A percentile compares a stretch with the other conserved stretches of the same genome.
phyloP scores from a whole-genome alignment of 2,329 filamentous ascomycete species.

The Alternaria burnsii region DNA sequence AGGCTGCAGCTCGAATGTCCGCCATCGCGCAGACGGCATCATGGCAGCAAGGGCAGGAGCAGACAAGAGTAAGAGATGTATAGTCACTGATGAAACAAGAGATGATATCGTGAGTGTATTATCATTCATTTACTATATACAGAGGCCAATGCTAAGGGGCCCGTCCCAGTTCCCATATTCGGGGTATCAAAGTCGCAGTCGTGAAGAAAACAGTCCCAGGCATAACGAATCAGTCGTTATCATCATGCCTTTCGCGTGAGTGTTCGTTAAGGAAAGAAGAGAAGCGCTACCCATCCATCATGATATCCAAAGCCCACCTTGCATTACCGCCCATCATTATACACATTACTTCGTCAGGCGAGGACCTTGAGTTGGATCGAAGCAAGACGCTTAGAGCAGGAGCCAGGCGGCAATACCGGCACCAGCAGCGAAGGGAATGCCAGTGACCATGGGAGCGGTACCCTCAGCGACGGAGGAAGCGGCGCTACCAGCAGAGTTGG shows the following conservation, averaged over 20 bases:
- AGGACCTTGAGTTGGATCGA: slow-evolving; percentile 28
- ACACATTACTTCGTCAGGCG: slow-evolving; percentile 42
- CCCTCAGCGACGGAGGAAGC: slow-evolving; percentile 19
- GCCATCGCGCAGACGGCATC: no score
- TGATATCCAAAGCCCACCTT: slow-evolving; percentile 35
- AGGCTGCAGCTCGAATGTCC: neutral
- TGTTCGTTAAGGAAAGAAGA: slow-evolving; percentile 25
- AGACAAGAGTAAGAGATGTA: neutral
- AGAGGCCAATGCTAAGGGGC: slow-evolving; percentile 18
- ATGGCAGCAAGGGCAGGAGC: neutral
- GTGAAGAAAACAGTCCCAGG: slow-evolving; percentile 26
- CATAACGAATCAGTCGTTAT: slow-evolving; percentile 34
- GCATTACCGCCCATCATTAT: slow-evolving; percentile 36
- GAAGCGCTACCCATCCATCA: slow-evolving; percentile 25
- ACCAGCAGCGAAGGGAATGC: slow-evolving; percentile 48
- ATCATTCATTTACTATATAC: slow-evolving; percentile 39
- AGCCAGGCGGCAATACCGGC: slow-evolving; percentile 49
- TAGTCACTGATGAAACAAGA: neutral
- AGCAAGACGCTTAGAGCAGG: slow-evolving; percentile 45
- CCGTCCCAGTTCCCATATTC: slow-evolving; percentile 25
- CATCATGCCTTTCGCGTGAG: slow-evolving; percentile 33
- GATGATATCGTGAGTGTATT: slow-evolving; percentile 22
- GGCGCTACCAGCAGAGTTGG: slow-evolving; percentile 21
- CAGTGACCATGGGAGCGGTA: slow-evolving; percentile 46
- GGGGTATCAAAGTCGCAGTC: slow-evolving; percentile 48